Percentiles rank a stretch among this genome's conserved stretches.
phyloP scores from a whole-genome alignment of 768 basidiomycete species.

The Leccinum sublutescens region DNA sequence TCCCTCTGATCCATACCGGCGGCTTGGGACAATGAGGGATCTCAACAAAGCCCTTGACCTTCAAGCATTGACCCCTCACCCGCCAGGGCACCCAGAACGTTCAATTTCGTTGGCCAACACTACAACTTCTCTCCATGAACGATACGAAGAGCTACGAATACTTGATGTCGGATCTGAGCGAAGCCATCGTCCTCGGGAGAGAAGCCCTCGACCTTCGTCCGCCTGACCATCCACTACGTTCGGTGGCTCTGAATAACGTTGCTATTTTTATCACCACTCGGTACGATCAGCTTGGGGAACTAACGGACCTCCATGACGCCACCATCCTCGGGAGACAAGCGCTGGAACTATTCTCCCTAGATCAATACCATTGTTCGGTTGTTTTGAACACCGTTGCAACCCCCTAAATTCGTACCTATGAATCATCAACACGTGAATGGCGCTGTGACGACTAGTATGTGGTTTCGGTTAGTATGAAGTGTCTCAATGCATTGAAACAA shows the following conservation, averaged over 20 bases:
- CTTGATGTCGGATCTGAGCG: background rate
- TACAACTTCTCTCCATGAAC: background rate
- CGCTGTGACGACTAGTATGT: too few relatives aligned
- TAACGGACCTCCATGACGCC: background rate
- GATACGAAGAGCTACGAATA: background rate
- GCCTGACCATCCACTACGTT: background rate
- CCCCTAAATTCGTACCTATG: background rate
- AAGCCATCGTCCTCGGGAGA: background rate
- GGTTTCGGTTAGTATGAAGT: too few relatives aligned
- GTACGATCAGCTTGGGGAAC: too few relatives aligned
- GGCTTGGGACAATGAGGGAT: background rate
- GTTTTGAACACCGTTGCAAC: background rate
- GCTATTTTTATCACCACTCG: too few relatives aligned
- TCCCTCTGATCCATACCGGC: background rate
- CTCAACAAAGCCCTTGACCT: background rate
- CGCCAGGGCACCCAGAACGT: background rate
- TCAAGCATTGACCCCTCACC: too few relatives aligned
- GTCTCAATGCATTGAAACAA: too few relatives aligned
- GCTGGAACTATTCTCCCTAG: background rate
- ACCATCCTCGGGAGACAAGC: background rate
- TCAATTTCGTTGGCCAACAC: background rate
- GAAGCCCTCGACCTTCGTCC: background rate
- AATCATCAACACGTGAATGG: too few relatives aligned
- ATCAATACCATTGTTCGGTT: background rate
- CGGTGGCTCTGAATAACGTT: background rate